Evolutionary conservation across 257 asterid species (phyloP).

Genomic region (Galeopsis tetrahit): DNA sequence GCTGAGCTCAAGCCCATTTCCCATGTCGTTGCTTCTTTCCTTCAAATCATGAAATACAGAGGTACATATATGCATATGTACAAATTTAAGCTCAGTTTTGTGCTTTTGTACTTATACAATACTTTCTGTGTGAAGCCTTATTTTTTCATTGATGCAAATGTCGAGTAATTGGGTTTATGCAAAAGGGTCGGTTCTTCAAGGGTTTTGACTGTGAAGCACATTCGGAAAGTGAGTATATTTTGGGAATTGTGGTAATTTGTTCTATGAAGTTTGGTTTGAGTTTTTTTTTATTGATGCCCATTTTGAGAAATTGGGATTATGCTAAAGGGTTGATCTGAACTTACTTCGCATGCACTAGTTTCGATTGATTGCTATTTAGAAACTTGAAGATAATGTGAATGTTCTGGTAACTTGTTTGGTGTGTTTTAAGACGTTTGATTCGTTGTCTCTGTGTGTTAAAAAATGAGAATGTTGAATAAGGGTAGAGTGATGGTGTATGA

Average conservation of each 20-base stretch:
- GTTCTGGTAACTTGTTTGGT: constrained; percentile 20
- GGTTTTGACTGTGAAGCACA: not conserved
- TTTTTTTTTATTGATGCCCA: not conserved
- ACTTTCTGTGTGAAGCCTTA: not conserved
- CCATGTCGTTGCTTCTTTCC: constrained; percentile 77
- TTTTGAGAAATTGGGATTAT: constrained; percentile 16
- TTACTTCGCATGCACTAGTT: constrained; percentile 8
- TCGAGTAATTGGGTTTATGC: constrained; percentile 17
- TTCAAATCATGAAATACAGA: constrained; percentile 92
- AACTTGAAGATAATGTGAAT: not conserved
- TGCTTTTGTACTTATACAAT: not conserved
- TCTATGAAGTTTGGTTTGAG: not conserved
- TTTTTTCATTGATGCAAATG: constrained; percentile 10
- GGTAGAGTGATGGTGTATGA: constrained; percentile 33
- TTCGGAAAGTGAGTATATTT: not conserved
- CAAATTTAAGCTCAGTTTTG: not conserved
- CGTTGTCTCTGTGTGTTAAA: not conserved
- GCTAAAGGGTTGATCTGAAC: not conserved
- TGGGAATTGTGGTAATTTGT: not conserved
- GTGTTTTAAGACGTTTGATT: constrained; percentile 10
- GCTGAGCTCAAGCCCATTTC: constrained; percentile 83
- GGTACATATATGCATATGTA: constrained; percentile 40
- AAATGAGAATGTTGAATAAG: constrained; percentile 30
- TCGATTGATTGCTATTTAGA: constrained; percentile 2
- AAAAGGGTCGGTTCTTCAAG: constrained; percentile 1